phyloP scores from a whole-genome alignment of 108 stramenopile species.

The Thalassiosira profunda region DNA sequence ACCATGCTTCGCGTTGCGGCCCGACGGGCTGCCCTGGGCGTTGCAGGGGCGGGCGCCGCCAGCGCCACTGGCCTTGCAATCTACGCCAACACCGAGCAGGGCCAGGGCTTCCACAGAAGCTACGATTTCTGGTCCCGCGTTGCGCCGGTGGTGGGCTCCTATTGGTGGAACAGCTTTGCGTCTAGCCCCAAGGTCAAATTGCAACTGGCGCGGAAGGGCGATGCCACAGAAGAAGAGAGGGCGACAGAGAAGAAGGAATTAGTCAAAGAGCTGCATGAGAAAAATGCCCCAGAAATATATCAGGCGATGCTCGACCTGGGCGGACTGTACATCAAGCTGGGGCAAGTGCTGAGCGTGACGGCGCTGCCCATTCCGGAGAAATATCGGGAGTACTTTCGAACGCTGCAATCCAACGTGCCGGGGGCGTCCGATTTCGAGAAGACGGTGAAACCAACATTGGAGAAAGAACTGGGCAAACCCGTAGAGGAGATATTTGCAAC shows the following conservation, averaged over 20 bases:
- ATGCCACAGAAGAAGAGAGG: conserved; percentile 9
- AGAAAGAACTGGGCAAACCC: conserved; percentile 59
- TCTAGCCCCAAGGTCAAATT: conserved; percentile 65
- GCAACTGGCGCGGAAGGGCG: conserved; percentile 19
- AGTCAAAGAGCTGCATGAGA: conserved; percentile 49
- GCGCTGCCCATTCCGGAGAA: conserved; percentile 72
- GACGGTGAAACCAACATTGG: conserved; percentile 68
- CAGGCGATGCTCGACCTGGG: conserved; percentile 79
- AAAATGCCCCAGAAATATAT: conserved; percentile 70
- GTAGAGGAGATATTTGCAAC: conserved; percentile 76
- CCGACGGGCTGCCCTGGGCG: background rate
- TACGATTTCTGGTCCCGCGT: conserved; percentile 63
- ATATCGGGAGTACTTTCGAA: conserved; percentile 68
- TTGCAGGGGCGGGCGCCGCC: background rate
- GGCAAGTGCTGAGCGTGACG: conserved; percentile 89
- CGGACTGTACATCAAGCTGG: conserved; percentile 94
- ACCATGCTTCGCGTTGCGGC: too few relatives aligned
- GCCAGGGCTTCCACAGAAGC: conserved; percentile 64
- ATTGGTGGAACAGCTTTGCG: conserved; percentile 56
- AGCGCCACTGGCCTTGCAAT: background rate
- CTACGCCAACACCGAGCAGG: conserved; percentile 53
- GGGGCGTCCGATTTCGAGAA: conserved; percentile 68
- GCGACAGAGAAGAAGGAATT: conserved; percentile 11
- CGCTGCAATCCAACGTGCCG: conserved; percentile 85
- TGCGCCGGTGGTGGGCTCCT: conserved; percentile 68